A percentile compares a stretch with the other conserved stretches of the same genome.
Conservation (phyloP, 148 eudicot genomes). For the Silene conica region DNA sequence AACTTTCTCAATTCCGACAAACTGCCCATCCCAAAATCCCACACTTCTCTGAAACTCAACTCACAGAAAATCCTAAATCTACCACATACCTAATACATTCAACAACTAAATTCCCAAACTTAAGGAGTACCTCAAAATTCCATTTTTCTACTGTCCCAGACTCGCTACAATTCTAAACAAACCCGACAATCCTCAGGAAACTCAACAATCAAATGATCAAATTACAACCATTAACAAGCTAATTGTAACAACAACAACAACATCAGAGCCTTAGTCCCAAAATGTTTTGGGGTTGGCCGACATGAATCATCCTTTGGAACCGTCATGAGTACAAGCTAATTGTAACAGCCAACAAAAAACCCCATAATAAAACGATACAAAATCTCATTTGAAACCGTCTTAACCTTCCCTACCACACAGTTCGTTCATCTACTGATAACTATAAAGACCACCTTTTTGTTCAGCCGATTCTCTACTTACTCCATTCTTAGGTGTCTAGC, state of each 20-base stretch:
- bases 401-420: not conserved
- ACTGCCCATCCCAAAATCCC: not conserved
- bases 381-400: not conserved
- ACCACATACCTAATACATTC: not conserved
- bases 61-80: not conserved
- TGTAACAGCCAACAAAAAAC: not conserved
- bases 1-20: not conserved
- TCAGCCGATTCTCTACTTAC: too few species aligned
- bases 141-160: not conserved
- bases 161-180: not conserved
- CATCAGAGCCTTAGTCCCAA: too few species aligned
- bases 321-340: not conserved
- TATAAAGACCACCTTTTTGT: too few species aligned
- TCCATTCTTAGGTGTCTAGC: too few species aligned
- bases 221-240: not conserved
- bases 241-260: not conserved
- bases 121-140: not conserved
- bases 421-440: too few species aligned
- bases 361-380: not conserved
- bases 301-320: too few species aligned
- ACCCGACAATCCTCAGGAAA: not conserved
- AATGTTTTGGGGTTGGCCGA: too few species aligned
- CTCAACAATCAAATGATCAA: not conserved
- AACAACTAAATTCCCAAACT: not conserved
- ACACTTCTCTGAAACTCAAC: conserved; percentile 7